Evolutionary conservation across 108 stramenopile genomes (phyloP).

Genomic region (Cyclotella baltica): DNA sequence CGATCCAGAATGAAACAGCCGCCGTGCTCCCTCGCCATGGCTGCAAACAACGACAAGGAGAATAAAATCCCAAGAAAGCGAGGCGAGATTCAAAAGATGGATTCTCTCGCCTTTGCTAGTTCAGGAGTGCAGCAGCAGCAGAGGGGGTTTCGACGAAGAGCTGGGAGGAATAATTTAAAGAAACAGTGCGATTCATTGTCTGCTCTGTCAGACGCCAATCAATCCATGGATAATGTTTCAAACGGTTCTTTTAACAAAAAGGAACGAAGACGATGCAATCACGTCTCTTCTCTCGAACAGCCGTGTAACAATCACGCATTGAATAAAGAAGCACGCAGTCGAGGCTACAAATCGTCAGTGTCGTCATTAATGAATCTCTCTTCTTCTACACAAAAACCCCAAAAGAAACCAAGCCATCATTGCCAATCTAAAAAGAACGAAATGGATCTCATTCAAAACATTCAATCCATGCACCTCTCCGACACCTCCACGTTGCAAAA

Average conservation of each 20-base stretch:
- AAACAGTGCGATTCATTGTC: not conserved
- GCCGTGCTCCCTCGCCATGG: too few relatives aligned
- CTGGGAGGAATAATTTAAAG: not conserved
- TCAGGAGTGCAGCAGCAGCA: not conserved
- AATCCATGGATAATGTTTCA: not conserved
- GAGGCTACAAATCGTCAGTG: not conserved
- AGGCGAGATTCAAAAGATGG: not conserved
- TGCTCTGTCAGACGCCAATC: not conserved
- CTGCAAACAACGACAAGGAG: not conserved
- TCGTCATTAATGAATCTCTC: slow-evolving; percentile 5
- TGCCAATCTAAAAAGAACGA: not conserved
- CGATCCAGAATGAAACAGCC: not conserved
- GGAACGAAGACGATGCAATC: not conserved
- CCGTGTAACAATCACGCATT: not conserved
- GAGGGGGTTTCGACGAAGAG: not conserved
- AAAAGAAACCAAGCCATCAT: not conserved
- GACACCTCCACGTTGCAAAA: not conserved
- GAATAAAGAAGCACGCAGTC: not conserved
- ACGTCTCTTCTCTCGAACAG: not conserved
- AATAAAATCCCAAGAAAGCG: not conserved
- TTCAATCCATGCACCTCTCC: slow-evolving; percentile 1
- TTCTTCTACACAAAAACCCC: not conserved
- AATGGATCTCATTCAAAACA: not conserved
- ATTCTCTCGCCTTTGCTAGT: not conserved
- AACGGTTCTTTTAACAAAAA: not conserved